These are phyloP conservation scores for Lactarius tabidus DNA, from an alignment of 768 basidiomycete genomes.

Conservation along the genomic window DNA sequence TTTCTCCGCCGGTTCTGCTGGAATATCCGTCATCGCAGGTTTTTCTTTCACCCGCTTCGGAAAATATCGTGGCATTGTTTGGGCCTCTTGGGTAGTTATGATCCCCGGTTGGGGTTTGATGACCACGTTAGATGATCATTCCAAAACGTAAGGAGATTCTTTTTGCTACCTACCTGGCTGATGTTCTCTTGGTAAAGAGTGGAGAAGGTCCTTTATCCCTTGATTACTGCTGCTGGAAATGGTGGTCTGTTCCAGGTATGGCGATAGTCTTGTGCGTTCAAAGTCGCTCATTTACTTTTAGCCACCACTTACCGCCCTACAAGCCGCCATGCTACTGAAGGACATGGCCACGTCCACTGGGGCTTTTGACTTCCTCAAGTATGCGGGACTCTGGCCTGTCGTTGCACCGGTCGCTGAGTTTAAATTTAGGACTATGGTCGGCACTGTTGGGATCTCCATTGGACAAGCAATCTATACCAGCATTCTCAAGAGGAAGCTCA, in stretches of 20 bases:
- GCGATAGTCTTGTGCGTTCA: conserved; percentile 7
- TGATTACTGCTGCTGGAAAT: conserved; percentile 60
- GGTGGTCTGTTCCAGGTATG: conserved; percentile 59
- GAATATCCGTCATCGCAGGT: conserved; percentile 55
- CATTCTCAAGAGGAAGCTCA: conserved; percentile 19
- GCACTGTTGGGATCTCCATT: conserved; percentile 67
- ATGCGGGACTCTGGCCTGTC: conserved; percentile 16
- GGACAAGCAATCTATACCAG: conserved; percentile 69
- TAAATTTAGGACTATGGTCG: conserved; percentile 55
- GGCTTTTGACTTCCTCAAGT: conserved; percentile 68
- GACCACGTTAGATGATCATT: conserved; percentile 57
- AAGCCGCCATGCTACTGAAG: conserved; percentile 82
- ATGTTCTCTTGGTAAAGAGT: conserved; percentile 40
- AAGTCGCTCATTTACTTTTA: neutral
- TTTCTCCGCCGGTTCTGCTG: conserved; percentile 58
- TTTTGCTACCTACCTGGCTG: neutral
- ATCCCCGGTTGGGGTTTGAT: conserved; percentile 68
- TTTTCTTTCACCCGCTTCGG: conserved; percentile 53
- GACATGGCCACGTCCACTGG: conserved; percentile 83
- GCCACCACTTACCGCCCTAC: conserved; percentile 53
- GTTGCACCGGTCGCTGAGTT: neutral
- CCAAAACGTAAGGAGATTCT: conserved; percentile 40
- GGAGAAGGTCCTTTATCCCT: conserved; percentile 56
- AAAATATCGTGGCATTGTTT: conserved; percentile 58
- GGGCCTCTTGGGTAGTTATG: conserved; percentile 55